Evolutionary conservation across 371 early-diverging fungal genomes (phyloP).

Genomic region (Amoeboaphelidium protococcarum): DNA sequence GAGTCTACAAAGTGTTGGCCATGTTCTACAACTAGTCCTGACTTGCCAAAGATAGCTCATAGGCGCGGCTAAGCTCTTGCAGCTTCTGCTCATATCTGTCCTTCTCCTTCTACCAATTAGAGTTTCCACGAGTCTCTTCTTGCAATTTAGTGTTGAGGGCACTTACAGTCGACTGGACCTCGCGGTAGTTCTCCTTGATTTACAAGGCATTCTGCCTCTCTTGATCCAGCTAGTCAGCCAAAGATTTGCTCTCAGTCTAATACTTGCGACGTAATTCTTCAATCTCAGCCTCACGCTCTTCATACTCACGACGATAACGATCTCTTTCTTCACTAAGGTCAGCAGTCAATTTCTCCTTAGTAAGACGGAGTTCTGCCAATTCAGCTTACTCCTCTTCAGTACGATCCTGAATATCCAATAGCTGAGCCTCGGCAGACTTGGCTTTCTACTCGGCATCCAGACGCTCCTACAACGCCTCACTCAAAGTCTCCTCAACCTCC

Average conservation of each 20-base stretch:
- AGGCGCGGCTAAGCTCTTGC: slow-evolving; percentile 23
- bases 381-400: slow-evolving; percentile 35
- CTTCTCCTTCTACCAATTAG: slow-evolving; percentile 32
- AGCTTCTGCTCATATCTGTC: slow-evolving; percentile 26
- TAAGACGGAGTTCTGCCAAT: slow-evolving; percentile 27
- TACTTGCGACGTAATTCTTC: slow-evolving; percentile 34
- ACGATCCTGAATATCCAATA: slow-evolving; percentile 31
- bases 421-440: slow-evolving; percentile 25
- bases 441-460: slow-evolving; percentile 27
- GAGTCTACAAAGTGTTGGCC: slow-evolving; percentile 13
- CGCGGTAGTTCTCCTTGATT: slow-evolving; percentile 30
- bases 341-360: slow-evolving; percentile 37
- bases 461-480: slow-evolving; percentile 23
- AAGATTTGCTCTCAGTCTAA: slow-evolving; percentile 40
- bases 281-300: slow-evolving; percentile 31
- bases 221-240: slow-evolving; percentile 39
- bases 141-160: slow-evolving; percentile 19
- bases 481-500: slow-evolving; percentile 30
- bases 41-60: slow-evolving; percentile 15
- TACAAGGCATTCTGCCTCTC: slow-evolving; percentile 28
- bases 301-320: slow-evolving; percentile 32
- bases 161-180: slow-evolving; percentile 24
- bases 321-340: slow-evolving; percentile 31
- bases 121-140: slow-evolving; percentile 19
- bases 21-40: slow-evolving; percentile 25